A percentile compares a stretch with the other conserved stretches of the same genome.
phyloP scores from a whole-genome alignment of 2,329 filamentous ascomycete genomes.

The Sphaerostilbella broomeana region DNA sequence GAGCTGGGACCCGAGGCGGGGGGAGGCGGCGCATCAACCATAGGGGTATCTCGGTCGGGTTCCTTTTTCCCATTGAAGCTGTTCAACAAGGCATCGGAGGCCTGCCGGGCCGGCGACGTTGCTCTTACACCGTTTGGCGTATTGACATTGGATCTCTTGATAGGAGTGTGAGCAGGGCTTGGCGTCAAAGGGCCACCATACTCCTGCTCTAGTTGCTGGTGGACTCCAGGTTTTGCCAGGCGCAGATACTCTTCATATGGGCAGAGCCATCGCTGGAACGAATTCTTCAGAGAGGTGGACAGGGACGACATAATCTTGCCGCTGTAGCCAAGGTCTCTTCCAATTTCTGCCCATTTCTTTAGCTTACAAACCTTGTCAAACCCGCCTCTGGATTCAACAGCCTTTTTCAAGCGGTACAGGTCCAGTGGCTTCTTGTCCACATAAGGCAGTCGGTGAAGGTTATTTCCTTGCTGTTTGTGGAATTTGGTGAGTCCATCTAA shows the following conservation, averaged over 20 bases:
- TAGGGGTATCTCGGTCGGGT: slow-evolving; percentile 41
- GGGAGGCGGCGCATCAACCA: slow-evolving; percentile 38
- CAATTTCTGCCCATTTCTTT: slow-evolving; percentile 99
- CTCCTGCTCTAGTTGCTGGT: slow-evolving; percentile 88
- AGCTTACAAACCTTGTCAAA: slow-evolving; percentile 95
- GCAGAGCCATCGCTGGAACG: slow-evolving; percentile 92
- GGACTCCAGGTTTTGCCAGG: slow-evolving; percentile 88
- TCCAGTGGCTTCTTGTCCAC: slow-evolving; percentile 97
- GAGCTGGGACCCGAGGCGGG: slow-evolving; percentile 24
- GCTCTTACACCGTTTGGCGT: slow-evolving; percentile 52
- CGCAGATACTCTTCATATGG: slow-evolving; percentile 94
- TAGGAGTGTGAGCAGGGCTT: slow-evolving; percentile 59
- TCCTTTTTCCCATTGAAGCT: slow-evolving; percentile 42
- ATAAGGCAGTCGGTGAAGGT: slow-evolving; percentile 87
- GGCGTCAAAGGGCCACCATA: slow-evolving; percentile 89
- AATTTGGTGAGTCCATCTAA: slow-evolving; percentile 92
- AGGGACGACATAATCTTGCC: slow-evolving; percentile 99
- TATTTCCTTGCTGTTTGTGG: slow-evolving; percentile 93
- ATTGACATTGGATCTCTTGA: slow-evolving; percentile 57
- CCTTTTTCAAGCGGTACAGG: slow-evolving; percentile 92
- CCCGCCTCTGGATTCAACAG: slow-evolving; percentile 86
- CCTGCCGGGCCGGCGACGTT: slow-evolving; percentile 60
- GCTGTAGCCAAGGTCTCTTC: slow-evolving; percentile 91
- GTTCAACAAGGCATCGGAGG: slow-evolving; percentile 47
- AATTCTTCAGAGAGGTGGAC: slow-evolving; percentile 96